Base-by-base conservation (phyloP, 805 yeast genomes). In the Wickerhamia fluorescens region DNA sequence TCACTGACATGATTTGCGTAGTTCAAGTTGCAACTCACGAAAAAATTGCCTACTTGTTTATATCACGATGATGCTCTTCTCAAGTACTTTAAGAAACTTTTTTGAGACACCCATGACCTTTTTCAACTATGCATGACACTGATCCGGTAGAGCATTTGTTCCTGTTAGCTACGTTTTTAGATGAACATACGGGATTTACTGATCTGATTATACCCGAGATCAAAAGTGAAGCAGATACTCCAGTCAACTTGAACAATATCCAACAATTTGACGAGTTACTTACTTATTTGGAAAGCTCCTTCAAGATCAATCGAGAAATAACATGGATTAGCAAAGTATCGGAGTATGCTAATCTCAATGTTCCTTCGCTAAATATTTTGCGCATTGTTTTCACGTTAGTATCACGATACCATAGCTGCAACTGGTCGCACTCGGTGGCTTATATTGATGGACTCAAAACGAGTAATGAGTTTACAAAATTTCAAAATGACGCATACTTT, bases 381-480 rank as follows among this genome's bases (percentile, higher is more conserved):
- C 47, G 56, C 6, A 37, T 61, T 5, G 30, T 62, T 14, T 30
- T 59, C 16, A 58, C 67, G 2, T 30, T 61, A 17, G 53, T 57
- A 1, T 39, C 57, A 0, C 40, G 64, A 21, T 33, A 44, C 24
- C 49, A 56, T 7, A 37, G 31, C 3, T 38, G 45, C 17, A 53
- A 53, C 31, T 53, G 51, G 48, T 43, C 53, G 8, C 37, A 38
- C 13, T 37, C 36, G n/a, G 13, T 40, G 12, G 29, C 40, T 9
- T 28, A 28, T 10, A 32, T 44, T 21, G 54, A 41, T 7, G 49
- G 49, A 2, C 33, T 53, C 11, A 36, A 34, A 2, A 39, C 51
- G 6, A 30, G 47, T 5, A 36, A 42, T 5, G 51, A 45, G 22
- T 47, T 43, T 25, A 38, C 45, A 31, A 35, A 35, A 18, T 37